A percentile compares a stretch with the other conserved stretches of the same genome.
phyloP scores from a whole-genome alignment of 495 filamentous ascomycete species.

The Aspergillus steynii region DNA sequence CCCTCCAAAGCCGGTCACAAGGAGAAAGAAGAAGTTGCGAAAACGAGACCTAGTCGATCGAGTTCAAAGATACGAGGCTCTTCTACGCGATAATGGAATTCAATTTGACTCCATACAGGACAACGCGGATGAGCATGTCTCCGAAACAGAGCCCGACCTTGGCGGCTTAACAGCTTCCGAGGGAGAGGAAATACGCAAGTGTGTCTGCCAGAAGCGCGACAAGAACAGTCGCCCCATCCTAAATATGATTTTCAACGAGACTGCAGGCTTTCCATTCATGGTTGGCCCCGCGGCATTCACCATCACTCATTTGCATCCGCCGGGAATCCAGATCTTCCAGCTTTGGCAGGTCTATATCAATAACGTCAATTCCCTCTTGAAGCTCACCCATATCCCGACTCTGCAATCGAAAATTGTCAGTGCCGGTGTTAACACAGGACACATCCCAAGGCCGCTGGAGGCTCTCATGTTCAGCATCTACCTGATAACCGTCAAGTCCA shows the following conservation, averaged over 20 bases:
- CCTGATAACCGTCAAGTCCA: slow-evolving; percentile 62
- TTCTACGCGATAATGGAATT: neutral
- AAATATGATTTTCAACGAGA: slow-evolving; percentile 4
- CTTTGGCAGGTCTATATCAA: slow-evolving; percentile 49
- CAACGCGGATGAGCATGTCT: neutral
- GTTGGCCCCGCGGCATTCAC: slow-evolving; percentile 29
- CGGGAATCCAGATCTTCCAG: slow-evolving; percentile 30
- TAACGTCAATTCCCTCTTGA: slow-evolving; percentile 50
- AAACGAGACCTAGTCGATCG: neutral
- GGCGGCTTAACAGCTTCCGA: neutral
- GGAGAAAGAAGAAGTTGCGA: neutral
- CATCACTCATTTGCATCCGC: slow-evolving; percentile 37
- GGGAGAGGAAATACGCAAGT: neutral
- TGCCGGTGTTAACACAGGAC: slow-evolving; percentile 20
- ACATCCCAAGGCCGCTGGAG: slow-evolving; percentile 52
- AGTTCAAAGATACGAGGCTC: neutral
- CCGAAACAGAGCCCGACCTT: neutral
- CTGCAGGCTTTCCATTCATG: neutral
- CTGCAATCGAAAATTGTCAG: slow-evolving; percentile 36
- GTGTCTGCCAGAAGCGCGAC: neutral
- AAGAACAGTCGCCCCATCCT: neutral
- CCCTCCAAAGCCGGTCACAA: neutral
- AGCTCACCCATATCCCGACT: slow-evolving; percentile 49
- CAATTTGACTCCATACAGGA: neutral
- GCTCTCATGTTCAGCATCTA: slow-evolving; percentile 74